Evolutionary conservation across 306 rosid species (phyloP).

Genomic region (Morella rubra): DNA sequence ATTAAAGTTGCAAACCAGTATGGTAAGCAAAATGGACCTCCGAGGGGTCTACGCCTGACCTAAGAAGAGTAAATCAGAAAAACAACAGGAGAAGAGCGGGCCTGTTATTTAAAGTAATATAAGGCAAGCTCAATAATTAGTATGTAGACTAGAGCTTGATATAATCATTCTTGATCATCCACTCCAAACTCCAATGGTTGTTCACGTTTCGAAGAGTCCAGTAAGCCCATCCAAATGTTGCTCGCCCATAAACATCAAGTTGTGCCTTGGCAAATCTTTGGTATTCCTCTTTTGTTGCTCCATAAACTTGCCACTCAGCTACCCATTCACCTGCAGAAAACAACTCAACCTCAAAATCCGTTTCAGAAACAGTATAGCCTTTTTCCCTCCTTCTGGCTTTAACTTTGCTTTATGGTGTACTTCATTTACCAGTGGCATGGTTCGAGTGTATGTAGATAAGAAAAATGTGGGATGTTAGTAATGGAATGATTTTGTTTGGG

Average conservation of each 20-base stretch:
- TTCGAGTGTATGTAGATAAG: neutral
- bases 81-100: too few relatives aligned
- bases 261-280: conserved; percentile 60
- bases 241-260: conserved; percentile 52
- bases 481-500: neutral
- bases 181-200: conserved; percentile 63
- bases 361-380: neutral
- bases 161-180: conserved; percentile 75
- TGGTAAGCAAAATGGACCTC: too few relatives aligned
- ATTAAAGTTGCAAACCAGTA: too few relatives aligned
- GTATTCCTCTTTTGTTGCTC: conserved; percentile 54
- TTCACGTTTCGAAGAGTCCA: conserved; percentile 66
- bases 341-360: neutral
- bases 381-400: neutral
- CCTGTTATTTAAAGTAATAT: neutral
- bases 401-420: neutral
- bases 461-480: neutral
- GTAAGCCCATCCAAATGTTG: conserved; percentile 83
- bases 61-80: too few relatives aligned
- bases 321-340: conserved; percentile 67
- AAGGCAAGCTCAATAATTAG: too few relatives aligned
- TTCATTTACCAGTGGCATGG: neutral
- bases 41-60: too few relatives aligned
- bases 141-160: conserved; percentile 38
- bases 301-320: conserved; percentile 58